Base-by-base conservation (phyloP, 2,329 filamentous ascomycete species). In the Penicillium sclerotigenum region DNA sequence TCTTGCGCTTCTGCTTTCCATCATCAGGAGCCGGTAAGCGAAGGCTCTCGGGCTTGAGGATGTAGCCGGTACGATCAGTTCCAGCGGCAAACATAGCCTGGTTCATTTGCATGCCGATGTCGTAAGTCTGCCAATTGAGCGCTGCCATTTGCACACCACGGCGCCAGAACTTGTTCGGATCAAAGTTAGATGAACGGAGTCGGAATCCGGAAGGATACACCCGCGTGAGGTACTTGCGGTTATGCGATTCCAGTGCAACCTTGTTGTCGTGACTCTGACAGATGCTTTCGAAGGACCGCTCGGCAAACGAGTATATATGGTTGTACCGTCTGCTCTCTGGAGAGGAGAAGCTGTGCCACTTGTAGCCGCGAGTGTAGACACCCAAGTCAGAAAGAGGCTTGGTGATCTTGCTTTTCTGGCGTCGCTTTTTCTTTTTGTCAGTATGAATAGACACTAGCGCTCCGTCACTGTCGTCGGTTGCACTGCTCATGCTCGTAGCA, bases 61-160 rank as follows among this genome's bases (percentile, higher is more conserved):
- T 91, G 68, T 97, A 99, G 42, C 94, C 94, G 3, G 89, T 90
- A 54, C 86, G 85, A 75, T 97, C 94, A 13, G 83, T 87, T 41
- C 91, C 90, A 56, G 90, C 90, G 45, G 91, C 89, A 71, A 97
- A 99, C 94, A 99, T 97, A 68, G 94, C 94, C 64, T 94, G 89
- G 71, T 97, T 97, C 73, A 97, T 83, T 71, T 97, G 93, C 84
- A 97, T 94, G 43, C 92, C 91, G 18, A 95, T 81, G 70, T 97
- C 94, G 68, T 95, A 97, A 0, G 92, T 97, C 75, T 99, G 94
- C 93, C 94, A 97, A 75, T 99, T 99, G 60, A 97, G 81, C 0
- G 94, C 94, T 14, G 89, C 91, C 93, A 99, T 97, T 75, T 99
- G 94, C 18, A 97, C 94, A 31, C 94, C 94, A 41, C 91, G 87